Percentiles rank a stretch among this genome's conserved stretches.
Evolutionary conservation across 306 rosid species (phyloP).

Genomic region (Medicago truncatula): MtrunA17r5.0-ANR NC_053045.1:27252501-27253000

Average conservation of each 20-base stretch:
- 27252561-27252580: not conserved
- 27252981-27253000: conserved; percentile 22
- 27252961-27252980: conserved; percentile 12
- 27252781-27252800: conserved; percentile 96
- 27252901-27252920: conserved; percentile 21
- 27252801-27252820: conserved; percentile 89
- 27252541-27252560: conserved; percentile 81
- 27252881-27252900: conserved; percentile 41
- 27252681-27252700: conserved; percentile 17
- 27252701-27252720: conserved; percentile 38
- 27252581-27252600: conserved; percentile 17
- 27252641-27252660: conserved; percentile 26
- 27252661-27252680: conserved; percentile 25
- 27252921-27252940: conserved; percentile 1
- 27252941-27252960: conserved; percentile 9
- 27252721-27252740: conserved; percentile 59
- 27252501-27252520: conserved; percentile 79
- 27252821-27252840: conserved; percentile 75
- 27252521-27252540: conserved; percentile 86
- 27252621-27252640: conserved; percentile 5
- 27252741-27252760: conserved; percentile 82
- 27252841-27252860: conserved; percentile 90
- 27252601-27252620: not conserved
- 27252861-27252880: conserved; percentile 88
- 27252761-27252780: conserved; percentile 94